Base-by-base conservation (phyloP, 2,329 filamentous ascomycete genomes). In the Onygenales sp. region DNA sequence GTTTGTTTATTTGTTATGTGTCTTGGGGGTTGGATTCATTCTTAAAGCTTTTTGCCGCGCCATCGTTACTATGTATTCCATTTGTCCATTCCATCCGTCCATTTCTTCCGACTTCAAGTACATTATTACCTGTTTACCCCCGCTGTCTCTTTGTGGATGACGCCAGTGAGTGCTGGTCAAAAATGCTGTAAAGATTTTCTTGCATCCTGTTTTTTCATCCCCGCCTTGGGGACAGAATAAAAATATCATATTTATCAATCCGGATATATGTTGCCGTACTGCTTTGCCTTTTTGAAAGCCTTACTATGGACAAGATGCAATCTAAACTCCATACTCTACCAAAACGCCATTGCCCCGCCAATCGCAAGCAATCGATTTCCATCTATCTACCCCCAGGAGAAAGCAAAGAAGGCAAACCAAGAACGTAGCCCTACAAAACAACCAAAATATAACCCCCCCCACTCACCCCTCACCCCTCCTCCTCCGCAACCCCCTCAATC, bases 401-500 rank as follows among this genome's bases (percentile, higher is more conserved):
- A 17, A 17, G 17, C 17, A 27, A 27, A 4, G 21, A 27, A 27
- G 1, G 3, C 21, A 27, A 27, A 27, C 21, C 21, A 27, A 3
- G 21, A 27, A 27, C 21, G 21, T 27, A 27, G 21, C 21, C 21
- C 21, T 27, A 27, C 4, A 27, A 27, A 27, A 5, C 8, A 9
- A 17, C 9, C 8, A 13, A 37, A 49, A 31, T n/a, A 13, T 27
- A 37, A 9, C 36, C 8, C 34, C 21, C 2, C 10, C 32, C 2
- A 14, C 14, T 7, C 11, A 10, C 14, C 32, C 34, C 32, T 47
- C 32, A 47, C 13, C 40, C 14, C 43, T 42, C 56, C 36, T 62
- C 64, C 33, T 62, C 67, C 8, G 66, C 69, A 32, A 76, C 77
- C 4, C 71, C 75, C n/a, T 70, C 72, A 11, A 59, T 42, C 46